Percentiles rank a stretch among this genome's conserved stretches.
Conservation (phyloP, 257 asterid species). For the Salvia miltiorrhiza region DNA sequence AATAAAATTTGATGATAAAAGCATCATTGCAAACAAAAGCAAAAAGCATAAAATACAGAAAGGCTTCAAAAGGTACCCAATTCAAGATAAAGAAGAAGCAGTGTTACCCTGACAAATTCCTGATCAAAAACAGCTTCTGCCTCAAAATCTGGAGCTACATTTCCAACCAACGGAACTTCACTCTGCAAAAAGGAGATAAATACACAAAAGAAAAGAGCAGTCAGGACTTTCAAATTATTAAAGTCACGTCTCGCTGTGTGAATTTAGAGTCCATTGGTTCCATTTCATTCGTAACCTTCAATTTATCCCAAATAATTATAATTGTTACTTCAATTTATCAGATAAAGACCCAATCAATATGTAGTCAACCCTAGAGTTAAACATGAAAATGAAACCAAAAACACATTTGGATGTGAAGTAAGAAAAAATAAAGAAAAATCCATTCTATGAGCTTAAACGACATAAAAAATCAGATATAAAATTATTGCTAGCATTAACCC, state of each 20-base stretch:
- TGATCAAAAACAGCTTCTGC: conserved; percentile 98
- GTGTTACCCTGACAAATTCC: conserved; percentile 66
- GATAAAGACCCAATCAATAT: neutral
- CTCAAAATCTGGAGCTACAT: conserved; percentile 89
- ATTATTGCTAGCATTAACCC: neutral
- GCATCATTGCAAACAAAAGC: neutral
- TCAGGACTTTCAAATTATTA: neutral
- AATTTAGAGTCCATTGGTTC: neutral
- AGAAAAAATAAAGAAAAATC: neutral
- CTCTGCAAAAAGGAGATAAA: conserved; percentile 40
- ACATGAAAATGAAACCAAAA: neutral
- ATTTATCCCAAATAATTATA: too few relatives aligned
- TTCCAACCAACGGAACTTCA: conserved; percentile 86
- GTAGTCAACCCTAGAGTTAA: neutral
- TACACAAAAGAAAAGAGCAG: neutral
- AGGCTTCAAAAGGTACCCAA: neutral
- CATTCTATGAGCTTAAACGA: neutral
- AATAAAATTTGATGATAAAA: neutral
- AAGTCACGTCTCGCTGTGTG: neutral
- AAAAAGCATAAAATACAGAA: neutral
- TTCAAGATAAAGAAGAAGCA: neutral
- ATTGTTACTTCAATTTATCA: too few relatives aligned
- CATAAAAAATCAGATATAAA: neutral
- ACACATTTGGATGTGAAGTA: too few relatives aligned
- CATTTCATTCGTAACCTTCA: neutral